These are phyloP conservation scores for Penicillium paxilli DNA, from an alignment of 495 filamentous ascomycete species.

Conservation along the genomic window DNA sequence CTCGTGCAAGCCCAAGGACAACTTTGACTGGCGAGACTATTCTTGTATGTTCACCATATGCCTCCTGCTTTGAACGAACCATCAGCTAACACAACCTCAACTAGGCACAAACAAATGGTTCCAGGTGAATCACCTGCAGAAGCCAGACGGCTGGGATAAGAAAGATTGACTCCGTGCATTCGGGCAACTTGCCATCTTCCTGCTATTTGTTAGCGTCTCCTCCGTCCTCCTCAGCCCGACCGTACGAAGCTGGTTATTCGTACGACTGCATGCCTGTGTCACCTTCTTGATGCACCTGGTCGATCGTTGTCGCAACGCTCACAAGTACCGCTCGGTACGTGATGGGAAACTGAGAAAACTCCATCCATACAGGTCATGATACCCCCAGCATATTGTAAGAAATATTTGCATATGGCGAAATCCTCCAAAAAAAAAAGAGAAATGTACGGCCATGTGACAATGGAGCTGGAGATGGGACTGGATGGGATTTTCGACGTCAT, in stretches of 20 bases:
- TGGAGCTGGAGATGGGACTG: no score
- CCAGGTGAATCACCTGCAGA: slow-evolving; percentile 72
- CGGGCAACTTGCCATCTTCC: slow-evolving; percentile 18
- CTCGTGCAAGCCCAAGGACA: slow-evolving; percentile 91
- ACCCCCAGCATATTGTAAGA: not conserved
- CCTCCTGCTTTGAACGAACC: not conserved
- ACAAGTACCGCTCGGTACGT: slow-evolving; percentile 12
- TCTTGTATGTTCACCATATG: slow-evolving; percentile 67
- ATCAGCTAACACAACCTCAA: slow-evolving; percentile 1
- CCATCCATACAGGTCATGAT: not conserved
- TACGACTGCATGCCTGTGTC: slow-evolving; percentile 18
- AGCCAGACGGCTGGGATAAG: slow-evolving; percentile 79
- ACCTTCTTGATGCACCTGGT: slow-evolving; percentile 9
- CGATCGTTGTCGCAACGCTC: slow-evolving; percentile 6
- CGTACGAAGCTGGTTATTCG: slow-evolving; percentile 21
- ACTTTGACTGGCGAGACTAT: slow-evolving; percentile 98
- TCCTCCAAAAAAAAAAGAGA: no score
- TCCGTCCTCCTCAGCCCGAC: slow-evolving; percentile 23
- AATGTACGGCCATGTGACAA: no score
- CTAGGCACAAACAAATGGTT: slow-evolving; percentile 81
- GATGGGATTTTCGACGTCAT: no score
- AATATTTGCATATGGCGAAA: not conserved
- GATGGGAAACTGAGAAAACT: slow-evolving; percentile 1
- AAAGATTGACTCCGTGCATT: slow-evolving; percentile 48
- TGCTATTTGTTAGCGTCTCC: slow-evolving; percentile 13